Evolutionary conservation across 768 basidiomycete species (phyloP).

Genomic region (Tricholoma matsutake): DNA sequence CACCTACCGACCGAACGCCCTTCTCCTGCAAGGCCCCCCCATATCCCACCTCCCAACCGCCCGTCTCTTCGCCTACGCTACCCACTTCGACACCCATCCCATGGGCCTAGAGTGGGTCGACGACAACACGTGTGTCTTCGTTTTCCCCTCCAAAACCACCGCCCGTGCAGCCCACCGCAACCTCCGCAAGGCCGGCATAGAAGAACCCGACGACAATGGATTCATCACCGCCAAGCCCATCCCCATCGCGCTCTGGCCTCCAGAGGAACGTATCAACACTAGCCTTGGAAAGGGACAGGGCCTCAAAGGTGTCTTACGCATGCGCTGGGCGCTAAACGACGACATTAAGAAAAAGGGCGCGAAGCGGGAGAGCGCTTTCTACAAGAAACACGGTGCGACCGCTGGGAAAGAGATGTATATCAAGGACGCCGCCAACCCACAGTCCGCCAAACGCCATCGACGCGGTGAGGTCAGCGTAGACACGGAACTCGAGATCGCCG

Average conservation of each 20-base stretch:
- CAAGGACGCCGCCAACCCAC: constrained; percentile 11
- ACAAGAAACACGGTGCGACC: constrained; percentile 63
- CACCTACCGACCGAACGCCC: constrained; percentile 56
- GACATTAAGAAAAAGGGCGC: constrained; percentile 82
- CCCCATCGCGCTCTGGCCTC: constrained; percentile 74
- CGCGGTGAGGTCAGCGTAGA: constrained; percentile 35
- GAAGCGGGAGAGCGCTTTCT: constrained; percentile 70
- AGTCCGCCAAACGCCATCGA: constrained; percentile 34
- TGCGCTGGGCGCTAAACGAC: constrained; percentile 71
- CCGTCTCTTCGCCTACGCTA: constrained; percentile 78
- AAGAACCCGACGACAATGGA: constrained; percentile 55
- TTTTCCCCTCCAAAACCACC: constrained; percentile 55
- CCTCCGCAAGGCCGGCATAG: constrained; percentile 50
- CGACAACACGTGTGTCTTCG: constrained; percentile 77
- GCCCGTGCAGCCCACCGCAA: constrained; percentile 50
- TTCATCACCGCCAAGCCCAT: constrained; percentile 64
- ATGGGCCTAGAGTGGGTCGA: constrained; percentile 85
- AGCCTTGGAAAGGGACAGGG: constrained; percentile 70
- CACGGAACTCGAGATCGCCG: constrained; percentile 16
- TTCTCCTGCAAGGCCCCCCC: constrained; percentile 69
- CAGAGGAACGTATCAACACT: constrained; percentile 71
- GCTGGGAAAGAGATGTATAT: constrained; percentile 60
- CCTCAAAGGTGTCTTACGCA: constrained; percentile 59
- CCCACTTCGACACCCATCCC: constrained; percentile 71
- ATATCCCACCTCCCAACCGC: constrained; percentile 74